Conservation (phyloP, 768 basidiomycete species). For the Dioszegia aurantiaca region DNA sequence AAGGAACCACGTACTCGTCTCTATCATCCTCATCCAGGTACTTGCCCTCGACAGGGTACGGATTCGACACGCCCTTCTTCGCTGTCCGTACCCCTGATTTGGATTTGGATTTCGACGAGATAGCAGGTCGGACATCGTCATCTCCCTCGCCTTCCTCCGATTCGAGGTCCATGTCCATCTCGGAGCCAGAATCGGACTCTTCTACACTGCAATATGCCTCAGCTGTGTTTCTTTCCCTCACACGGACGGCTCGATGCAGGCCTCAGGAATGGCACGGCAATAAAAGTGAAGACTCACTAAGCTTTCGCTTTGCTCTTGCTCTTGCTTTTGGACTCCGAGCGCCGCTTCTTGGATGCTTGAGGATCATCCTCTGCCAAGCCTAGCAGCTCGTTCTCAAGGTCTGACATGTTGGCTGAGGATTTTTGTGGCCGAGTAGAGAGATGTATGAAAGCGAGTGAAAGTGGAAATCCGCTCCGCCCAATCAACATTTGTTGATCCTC, state of each 20-base stretch:
- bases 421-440: background rate
- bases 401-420: conserved; percentile 32
- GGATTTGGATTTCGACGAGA: conserved; percentile 21
- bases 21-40: conserved; percentile 82
- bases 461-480: background rate
- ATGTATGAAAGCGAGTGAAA: background rate
- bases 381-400: conserved; percentile 50
- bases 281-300: conserved; percentile 23
- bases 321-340: conserved; percentile 3
- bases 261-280: background rate
- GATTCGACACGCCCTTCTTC: conserved; percentile 55
- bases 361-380: conserved; percentile 51
- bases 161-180: conserved; percentile 36
- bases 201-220: conserved; percentile 16
- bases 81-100: conserved; percentile 18
- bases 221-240: background rate
- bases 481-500: background rate
- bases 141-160: conserved; percentile 61
- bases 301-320: conserved; percentile 23
- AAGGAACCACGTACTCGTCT: conserved; percentile 61
- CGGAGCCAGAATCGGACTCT: conserved; percentile 55
- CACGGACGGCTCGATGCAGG: background rate
- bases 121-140: conserved; percentile 1
- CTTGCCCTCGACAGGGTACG: conserved; percentile 87
- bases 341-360: conserved; percentile 29